Conservation (phyloP, 1,139 yeast species). For the Magnusiomyces suaveolens region DNA sequence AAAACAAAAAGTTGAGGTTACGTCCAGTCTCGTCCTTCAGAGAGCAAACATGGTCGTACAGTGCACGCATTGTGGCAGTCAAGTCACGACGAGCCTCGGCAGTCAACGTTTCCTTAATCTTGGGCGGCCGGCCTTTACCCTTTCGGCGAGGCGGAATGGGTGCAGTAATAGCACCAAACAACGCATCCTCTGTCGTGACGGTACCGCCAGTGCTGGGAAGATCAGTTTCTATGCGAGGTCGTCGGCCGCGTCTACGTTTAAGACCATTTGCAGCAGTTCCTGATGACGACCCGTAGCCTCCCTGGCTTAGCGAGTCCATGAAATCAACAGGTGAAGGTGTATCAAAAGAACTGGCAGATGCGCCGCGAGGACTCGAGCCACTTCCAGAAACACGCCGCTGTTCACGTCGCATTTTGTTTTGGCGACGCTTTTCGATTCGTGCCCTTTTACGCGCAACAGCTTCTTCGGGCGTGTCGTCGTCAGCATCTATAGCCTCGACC, state of each 20-base stretch:
- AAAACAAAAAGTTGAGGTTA: constrained; percentile 32
- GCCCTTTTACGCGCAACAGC: constrained; percentile 57
- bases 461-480: constrained; percentile 54
- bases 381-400: constrained; percentile 44
- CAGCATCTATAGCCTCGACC: constrained; percentile 61
- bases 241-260: constrained; percentile 19
- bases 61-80: constrained; percentile 11
- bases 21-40: constrained; percentile 38
- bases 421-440: constrained; percentile 29
- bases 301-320: background rate
- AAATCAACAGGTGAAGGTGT: constrained; percentile 9
- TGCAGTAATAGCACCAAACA: constrained; percentile 8
- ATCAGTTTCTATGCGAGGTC: constrained; percentile 13
- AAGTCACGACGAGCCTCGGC: constrained; percentile 24
- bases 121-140: constrained; percentile 34
- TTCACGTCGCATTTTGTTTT: constrained; percentile 8
- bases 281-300: background rate
- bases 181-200: constrained; percentile 12
- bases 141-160: constrained; percentile 24
- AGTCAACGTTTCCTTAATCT: constrained; percentile 36
- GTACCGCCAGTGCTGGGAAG: background rate
- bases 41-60: constrained; percentile 26
- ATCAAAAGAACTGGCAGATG: constrained; percentile 13
- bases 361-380: constrained; percentile 53
- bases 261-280: constrained; percentile 9